A percentile compares a stretch with the other conserved stretches of the same genome.
Evolutionary conservation across 257 asterid genomes (phyloP).

Genomic region (Capsicum rhomboideum): DNA sequence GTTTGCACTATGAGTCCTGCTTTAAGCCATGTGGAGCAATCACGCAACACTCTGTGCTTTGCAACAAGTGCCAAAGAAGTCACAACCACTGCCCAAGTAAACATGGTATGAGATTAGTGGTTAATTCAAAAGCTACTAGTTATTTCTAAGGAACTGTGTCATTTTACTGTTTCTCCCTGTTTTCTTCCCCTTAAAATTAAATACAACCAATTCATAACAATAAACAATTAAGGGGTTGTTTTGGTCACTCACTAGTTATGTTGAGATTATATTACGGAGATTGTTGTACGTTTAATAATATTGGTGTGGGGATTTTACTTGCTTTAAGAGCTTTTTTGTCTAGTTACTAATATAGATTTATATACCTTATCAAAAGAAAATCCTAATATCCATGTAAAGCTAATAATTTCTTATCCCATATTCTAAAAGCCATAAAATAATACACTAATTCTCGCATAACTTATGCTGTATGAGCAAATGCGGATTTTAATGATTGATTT

Average conservation of each 20-base stretch:
- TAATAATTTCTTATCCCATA: neutral
- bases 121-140: neutral
- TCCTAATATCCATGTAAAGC: too few relatives aligned
- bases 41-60: constrained; percentile 77
- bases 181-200: neutral
- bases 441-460: neutral
- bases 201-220: neutral
- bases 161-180: neutral
- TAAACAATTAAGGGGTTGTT: neutral
- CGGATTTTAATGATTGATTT: neutral
- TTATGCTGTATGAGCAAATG: neutral
- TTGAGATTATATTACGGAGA: neutral
- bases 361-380: too few relatives aligned
- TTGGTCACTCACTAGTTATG: neutral
- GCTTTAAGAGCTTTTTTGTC: neutral
- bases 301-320: neutral
- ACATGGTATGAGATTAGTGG: constrained; percentile 53
- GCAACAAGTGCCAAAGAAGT: constrained; percentile 98
- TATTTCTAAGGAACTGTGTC: neutral
- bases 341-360: neutral
- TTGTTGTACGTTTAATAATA: neutral
- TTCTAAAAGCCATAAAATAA: neutral
- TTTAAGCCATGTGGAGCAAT: constrained; percentile 87
- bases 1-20: constrained; percentile 96
- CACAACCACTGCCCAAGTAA: constrained; percentile 79